Evolutionary conservation across 371 early-diverging fungal genomes (phyloP).

Genomic region (Entomophthora muscae): DNA sequence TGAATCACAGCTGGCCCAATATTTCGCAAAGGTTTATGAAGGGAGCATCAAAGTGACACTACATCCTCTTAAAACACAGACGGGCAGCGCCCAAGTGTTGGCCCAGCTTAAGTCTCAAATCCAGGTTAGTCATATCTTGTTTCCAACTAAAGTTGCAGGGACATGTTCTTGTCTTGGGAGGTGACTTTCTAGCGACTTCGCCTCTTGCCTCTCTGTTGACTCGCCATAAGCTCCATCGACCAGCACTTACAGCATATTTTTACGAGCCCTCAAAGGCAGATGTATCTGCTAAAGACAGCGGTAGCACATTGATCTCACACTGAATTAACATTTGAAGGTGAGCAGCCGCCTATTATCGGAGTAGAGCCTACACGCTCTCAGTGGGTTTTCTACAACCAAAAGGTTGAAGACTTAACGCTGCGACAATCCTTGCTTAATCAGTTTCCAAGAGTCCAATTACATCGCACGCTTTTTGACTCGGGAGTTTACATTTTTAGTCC

Average conservation of each 20-base stretch:
- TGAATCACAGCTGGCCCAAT: not conserved
- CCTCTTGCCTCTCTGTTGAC: not conserved
- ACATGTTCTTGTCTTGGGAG: not conserved
- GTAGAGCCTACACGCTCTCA: not conserved
- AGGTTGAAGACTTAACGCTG: not conserved
- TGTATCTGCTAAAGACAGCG: not conserved
- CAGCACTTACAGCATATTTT: not conserved
- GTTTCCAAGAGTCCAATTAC: not conserved
- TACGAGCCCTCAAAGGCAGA: not conserved
- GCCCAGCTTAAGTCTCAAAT: not conserved
- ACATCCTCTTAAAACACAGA: not conserved
- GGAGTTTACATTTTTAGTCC: not conserved
- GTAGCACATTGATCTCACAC: not conserved
- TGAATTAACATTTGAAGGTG: not conserved
- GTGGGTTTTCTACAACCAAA: not conserved
- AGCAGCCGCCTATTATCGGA: not conserved
- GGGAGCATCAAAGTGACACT: not conserved
- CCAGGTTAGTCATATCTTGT: not conserved
- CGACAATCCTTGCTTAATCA: not conserved
- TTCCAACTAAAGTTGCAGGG: not conserved
- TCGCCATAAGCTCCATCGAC: not conserved
- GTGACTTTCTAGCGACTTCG: not conserved
- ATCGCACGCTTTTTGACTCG: not conserved
- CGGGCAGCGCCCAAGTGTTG: not conserved
- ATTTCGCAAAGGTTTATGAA: conserved; percentile 3